Conservation (phyloP, 2,329 filamentous ascomycete species). For the Drechmeria coniospora region DNA sequence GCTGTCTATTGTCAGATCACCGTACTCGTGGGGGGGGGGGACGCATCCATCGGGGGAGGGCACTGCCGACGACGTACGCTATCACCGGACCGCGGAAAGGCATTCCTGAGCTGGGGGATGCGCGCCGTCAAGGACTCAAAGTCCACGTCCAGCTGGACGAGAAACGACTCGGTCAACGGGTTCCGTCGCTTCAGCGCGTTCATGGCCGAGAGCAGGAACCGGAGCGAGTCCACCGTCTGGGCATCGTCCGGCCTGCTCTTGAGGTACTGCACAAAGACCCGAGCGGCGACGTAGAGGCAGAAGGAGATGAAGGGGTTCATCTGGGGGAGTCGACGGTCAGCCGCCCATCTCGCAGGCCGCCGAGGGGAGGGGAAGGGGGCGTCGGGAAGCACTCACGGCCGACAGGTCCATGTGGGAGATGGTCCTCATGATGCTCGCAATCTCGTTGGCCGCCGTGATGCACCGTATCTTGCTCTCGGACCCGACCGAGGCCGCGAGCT, state of each 20-base stretch:
- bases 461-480: conserved; percentile 87
- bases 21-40: no score
- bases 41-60: no score
- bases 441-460: conserved; percentile 84
- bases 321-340: conserved; percentile 26
- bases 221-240: conserved; percentile 64
- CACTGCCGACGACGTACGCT: conserved; percentile 28
- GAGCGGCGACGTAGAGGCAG: conserved; percentile 86
- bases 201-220: conserved; percentile 83
- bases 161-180: conserved; percentile 83
- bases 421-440: conserved; percentile 89
- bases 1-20: conserved; percentile 15
- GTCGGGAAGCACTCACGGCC: conserved; percentile 40
- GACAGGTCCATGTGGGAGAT: conserved; percentile 81
- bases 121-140: conserved; percentile 56
- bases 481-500: conserved; percentile 58
- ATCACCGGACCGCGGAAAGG: conserved; percentile 37
- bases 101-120: conserved; percentile 39
- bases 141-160: conserved; percentile 86
- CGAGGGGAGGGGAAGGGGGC: no score
- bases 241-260: conserved; percentile 81
- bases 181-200: conserved; percentile 77
- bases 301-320: conserved; percentile 95
- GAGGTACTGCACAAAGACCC: conserved; percentile 93
- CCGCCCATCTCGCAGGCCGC: no score